Percentiles rank a stretch among this genome's conserved stretches.
Evolutionary conservation across 805 yeast genomes (phyloP).

Genomic region (Sugiyamaella americana): DNA sequence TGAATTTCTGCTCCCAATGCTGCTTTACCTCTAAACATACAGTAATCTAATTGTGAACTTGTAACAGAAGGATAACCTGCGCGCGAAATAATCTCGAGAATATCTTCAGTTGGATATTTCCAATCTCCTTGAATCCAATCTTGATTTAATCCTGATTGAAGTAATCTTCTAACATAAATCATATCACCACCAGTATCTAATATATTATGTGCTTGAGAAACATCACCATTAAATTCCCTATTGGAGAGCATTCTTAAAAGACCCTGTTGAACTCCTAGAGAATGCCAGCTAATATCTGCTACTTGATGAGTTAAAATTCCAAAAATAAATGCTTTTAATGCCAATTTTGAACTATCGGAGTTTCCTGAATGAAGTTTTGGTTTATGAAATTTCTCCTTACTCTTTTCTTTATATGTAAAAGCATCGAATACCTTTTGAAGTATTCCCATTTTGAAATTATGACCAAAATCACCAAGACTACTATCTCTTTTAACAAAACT

Average conservation of each 20-base stretch:
- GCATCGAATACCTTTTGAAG: neutral
- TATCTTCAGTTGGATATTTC: slow-evolving; percentile 39
- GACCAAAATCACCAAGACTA: neutral
- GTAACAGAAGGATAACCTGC: slow-evolving; percentile 37
- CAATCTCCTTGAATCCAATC: slow-evolving; percentile 29
- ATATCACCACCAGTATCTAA: slow-evolving; percentile 65
- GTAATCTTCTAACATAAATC: slow-evolving; percentile 38
- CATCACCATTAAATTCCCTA: slow-evolving; percentile 50
- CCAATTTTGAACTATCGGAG: slow-evolving; percentile 16
- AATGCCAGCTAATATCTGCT: slow-evolving; percentile 65
- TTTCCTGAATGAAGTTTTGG: neutral
- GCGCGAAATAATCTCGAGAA: slow-evolving; percentile 36
- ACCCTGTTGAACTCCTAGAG: slow-evolving; percentile 49
- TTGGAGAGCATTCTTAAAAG: slow-evolving; percentile 45
- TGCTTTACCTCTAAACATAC: slow-evolving; percentile 50
- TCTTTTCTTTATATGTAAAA: neutral
- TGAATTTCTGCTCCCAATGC: slow-evolving; percentile 45
- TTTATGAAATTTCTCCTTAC: neutral
- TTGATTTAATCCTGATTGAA: slow-evolving; percentile 27
- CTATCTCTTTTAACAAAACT: neutral
- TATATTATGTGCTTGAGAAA: slow-evolving; percentile 43
- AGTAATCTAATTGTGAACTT: slow-evolving; percentile 36
- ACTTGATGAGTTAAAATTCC: slow-evolving; percentile 61
- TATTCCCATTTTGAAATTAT: neutral
- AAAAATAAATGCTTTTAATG: slow-evolving; percentile 48